These are phyloP conservation scores for Pycnococcus provasolii DNA, from an alignment of 139 green algal species.

Conservation along the genomic window DNA sequence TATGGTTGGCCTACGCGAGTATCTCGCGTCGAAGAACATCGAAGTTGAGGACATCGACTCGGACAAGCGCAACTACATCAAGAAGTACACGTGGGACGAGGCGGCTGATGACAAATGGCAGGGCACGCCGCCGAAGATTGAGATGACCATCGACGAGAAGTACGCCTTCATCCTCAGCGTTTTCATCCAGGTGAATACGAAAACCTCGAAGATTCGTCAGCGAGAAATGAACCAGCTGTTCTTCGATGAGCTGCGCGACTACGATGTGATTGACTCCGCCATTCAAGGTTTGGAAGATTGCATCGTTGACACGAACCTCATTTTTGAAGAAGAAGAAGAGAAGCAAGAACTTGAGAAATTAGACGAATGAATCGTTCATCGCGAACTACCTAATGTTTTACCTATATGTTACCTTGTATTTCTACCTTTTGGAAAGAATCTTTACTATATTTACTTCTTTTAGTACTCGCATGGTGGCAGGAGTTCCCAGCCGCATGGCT, in stretches of 20 bases:
- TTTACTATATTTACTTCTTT: too few relatives aligned
- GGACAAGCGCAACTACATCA: slow-evolving; percentile 10
- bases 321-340: too few relatives aligned
- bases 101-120: slow-evolving; percentile 7
- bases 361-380: too few relatives aligned
- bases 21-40: slow-evolving; percentile 1
- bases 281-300: too few relatives aligned
- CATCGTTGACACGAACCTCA: too few relatives aligned
- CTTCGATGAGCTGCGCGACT: slow-evolving; percentile 21
- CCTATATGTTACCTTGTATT: too few relatives aligned
- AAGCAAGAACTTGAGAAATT: too few relatives aligned
- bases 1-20: background rate
- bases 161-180: slow-evolving; percentile 18
- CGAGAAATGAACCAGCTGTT: slow-evolving; percentile 17
- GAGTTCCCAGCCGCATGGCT: too few relatives aligned
- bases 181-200: slow-evolving; percentile 21
- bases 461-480: too few relatives aligned
- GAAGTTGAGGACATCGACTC: slow-evolving; percentile 21
- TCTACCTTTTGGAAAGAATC: too few relatives aligned
- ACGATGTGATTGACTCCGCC: background rate
- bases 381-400: too few relatives aligned
- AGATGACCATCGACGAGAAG: slow-evolving; percentile 16
- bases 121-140: slow-evolving; percentile 17
- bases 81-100: slow-evolving; percentile 26
- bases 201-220: slow-evolving; percentile 2